Evolutionary conservation across 768 basidiomycete species (phyloP), one percentile per base, ranked within the genome.

Genomic region (Xerocomellus amylosporus): DNA sequence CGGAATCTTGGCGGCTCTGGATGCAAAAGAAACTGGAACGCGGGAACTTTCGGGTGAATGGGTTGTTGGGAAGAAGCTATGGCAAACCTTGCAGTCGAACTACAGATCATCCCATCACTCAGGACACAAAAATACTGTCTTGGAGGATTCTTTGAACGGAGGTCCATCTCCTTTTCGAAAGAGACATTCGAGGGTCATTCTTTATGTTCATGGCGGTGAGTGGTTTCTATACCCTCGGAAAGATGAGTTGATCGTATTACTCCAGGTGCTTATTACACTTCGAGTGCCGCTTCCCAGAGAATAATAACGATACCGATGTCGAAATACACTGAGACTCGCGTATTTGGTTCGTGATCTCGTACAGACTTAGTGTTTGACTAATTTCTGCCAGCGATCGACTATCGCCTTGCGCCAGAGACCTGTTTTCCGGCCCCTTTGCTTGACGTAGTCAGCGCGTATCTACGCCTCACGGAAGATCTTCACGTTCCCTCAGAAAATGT

Each of bases 361-460:
- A 28, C 14, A 24, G 19, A 28, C 22, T 22, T 33, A 22, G n/a
- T 19, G 13, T 45, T 39, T 31, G 47, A 53, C 51, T 45, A 8
- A 41, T 30, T 20, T 38, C 31, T 42, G 14, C 43, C 76, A 96
- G 79, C 94, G 8, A 76, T 99, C 56, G 93, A 97, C 68, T 99
- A 99, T 71, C 90, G 96, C 12, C 79, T 99, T 34, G 95, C 96
- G 0, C 96, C 96, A 1, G 96, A 99, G 71, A 93, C 93, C 5
- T 81, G 83, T 40, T 99, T 98, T 71, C 96, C 96, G 0, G 91
- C 94, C 0, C 90, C 93, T 41, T 72, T 89, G 7, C 84, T 87
- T 61, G 96, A 99, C 63, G 90, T 86, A 20, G 90, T 94, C 48
- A 81, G 78, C 39, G 90, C 86, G 0, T 99, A 98, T 68, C 77